Evolutionary conservation across 495 filamentous ascomycete species (phyloP).

Genomic region (Annulohypoxylon nitens): DNA sequence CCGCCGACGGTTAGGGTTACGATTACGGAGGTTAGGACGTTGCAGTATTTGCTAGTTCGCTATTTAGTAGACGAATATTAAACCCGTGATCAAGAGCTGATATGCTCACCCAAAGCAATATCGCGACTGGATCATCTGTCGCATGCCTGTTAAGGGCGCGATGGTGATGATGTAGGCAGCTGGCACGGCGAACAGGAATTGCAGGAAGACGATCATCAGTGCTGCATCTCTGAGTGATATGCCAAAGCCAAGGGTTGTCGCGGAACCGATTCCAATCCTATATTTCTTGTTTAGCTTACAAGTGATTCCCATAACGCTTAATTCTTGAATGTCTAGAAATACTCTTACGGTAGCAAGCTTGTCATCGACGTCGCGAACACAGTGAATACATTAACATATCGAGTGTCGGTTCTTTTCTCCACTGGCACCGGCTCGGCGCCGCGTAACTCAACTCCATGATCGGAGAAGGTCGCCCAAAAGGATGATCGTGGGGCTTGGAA

Average conservation of each 20-base stretch:
- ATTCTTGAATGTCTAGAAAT: background rate
- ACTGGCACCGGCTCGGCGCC: slow-evolving; percentile 67
- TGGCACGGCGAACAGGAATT: slow-evolving; percentile 62
- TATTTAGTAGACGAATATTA: background rate
- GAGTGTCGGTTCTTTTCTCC: slow-evolving; percentile 63
- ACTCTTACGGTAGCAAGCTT: slow-evolving; percentile 59
- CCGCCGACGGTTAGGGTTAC: slow-evolving; percentile 59
- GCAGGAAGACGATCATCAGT: slow-evolving; percentile 70
- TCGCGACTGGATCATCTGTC: slow-evolving; percentile 68
- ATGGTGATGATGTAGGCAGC: slow-evolving; percentile 68
- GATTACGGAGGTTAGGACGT: slow-evolving; percentile 46
- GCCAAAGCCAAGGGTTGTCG: slow-evolving; percentile 61
- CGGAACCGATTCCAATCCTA: slow-evolving; percentile 46
- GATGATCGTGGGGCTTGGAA: slow-evolving; percentile 38
- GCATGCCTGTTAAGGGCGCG: slow-evolving; percentile 64
- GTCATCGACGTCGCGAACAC: slow-evolving; percentile 61
- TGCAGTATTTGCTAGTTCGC: slow-evolving; percentile 32
- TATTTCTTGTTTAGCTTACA: background rate
- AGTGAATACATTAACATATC: slow-evolving; percentile 65
- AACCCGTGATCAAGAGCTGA: background rate
- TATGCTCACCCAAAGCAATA: slow-evolving; percentile 65
- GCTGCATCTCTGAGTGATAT: slow-evolving; percentile 67
- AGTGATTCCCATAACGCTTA: background rate
- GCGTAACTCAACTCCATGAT: slow-evolving; percentile 59
- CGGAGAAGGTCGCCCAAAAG: slow-evolving; percentile 40